Evolutionary conservation across 768 basidiomycete genomes (phyloP), one percentile per base, ranked within the genome.

Genomic region (Auriculariales sp.): DNA sequence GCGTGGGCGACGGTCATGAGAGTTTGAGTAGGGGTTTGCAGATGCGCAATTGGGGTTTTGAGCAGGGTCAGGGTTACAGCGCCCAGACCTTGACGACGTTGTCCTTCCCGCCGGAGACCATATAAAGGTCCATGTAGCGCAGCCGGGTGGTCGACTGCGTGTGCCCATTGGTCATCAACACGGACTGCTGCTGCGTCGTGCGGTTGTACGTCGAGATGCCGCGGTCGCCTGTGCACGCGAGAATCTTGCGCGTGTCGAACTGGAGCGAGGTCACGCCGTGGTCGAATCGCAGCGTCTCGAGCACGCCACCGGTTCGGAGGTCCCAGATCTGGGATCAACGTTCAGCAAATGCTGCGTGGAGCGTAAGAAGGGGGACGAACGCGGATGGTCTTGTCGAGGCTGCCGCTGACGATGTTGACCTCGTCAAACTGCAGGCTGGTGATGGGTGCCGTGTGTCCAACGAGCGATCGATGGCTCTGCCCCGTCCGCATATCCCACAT

Each of bases 401-500:
- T 87, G 32, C 95, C 95, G 48, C 84, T 93, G 36, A 83, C 80
- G 57, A 98, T 83, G 61, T 95, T 86, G 51, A 85, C 71, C 67
- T 98, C 93, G 68, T 99, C 95, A 60, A 99, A 98, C 63, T 98
- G 71, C 5, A 99, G 71, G 60, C 85, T 91, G 2, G 91, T 97
- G 46, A 99, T 79, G 7, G 95, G 92, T 0, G 73, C 88, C 3
- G 88, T 95, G 61, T 99, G 95, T 2, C 93, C 95, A 46, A 87
- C 65, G 33, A 99, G 69, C 10, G 92, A 95, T 31, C 94, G 75
- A 64, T 97, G 93, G 6, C 91, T 83, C 60, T 98, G 94, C 4
- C 95, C 95, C 28, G 94, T 99, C 39, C 95, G 83, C 92, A 97
- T 97, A 61, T 99, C 95, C 95, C 95, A 99, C 93, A 99, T 97